These are phyloP conservation scores for Emericellopsis terricola DNA, from an alignment of 495 filamentous ascomycete species.

Conservation along the genomic window DNA sequence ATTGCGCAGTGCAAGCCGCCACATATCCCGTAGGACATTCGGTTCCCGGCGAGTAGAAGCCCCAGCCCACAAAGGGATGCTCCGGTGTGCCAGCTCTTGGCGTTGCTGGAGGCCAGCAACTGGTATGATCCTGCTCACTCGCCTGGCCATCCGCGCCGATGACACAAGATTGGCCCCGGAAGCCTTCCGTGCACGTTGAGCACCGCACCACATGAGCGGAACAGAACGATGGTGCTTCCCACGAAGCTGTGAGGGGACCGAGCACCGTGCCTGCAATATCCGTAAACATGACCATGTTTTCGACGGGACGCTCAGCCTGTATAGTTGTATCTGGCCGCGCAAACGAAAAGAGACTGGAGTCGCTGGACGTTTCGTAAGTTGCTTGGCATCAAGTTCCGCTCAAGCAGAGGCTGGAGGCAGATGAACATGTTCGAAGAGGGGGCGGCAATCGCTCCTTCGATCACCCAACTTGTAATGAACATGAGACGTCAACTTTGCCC, in stretches of 20 bases:
- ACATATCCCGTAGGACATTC: conserved; percentile 15
- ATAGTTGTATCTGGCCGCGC: too few relatives aligned
- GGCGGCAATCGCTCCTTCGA: too few relatives aligned
- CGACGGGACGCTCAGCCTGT: too few relatives aligned
- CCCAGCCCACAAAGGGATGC: conserved; percentile 10
- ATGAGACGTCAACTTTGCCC: too few relatives aligned
- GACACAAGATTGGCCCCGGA: not conserved
- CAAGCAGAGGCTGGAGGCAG: too few relatives aligned
- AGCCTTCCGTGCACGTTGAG: not conserved
- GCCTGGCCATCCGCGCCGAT: not conserved
- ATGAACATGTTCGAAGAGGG: too few relatives aligned
- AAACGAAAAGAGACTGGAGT: too few relatives aligned
- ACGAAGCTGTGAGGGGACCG: conserved; percentile 1
- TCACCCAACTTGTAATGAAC: too few relatives aligned
- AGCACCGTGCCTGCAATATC: not conserved
- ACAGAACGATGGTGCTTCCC: not conserved
- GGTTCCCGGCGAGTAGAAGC: conserved; percentile 17
- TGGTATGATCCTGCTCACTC: conserved; percentile 10
- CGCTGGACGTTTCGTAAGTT: too few relatives aligned
- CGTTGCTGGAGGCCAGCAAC: conserved; percentile 14
- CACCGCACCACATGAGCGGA: not conserved
- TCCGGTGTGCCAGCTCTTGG: conserved; percentile 6
- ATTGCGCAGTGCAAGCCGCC: conserved; percentile 14
- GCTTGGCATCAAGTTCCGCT: too few relatives aligned
- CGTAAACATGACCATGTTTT: too few relatives aligned